Evolutionary conservation across 148 eudicot genomes (phyloP), one percentile per base, ranked within the genome.

Genomic region (Pharnaceum exiguum): DNA sequence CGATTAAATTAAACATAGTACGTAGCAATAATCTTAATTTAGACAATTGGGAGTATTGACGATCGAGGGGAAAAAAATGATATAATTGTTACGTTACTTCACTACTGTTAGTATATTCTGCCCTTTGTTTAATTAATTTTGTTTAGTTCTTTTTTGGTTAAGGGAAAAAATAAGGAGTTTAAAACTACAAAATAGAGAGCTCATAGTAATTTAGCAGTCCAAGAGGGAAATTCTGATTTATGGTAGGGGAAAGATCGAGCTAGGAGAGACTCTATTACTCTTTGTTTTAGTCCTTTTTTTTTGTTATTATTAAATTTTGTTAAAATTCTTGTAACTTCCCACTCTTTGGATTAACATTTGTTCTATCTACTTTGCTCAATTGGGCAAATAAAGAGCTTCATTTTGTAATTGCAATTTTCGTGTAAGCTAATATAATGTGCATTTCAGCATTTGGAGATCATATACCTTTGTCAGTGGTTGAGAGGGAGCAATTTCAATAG

Each of bases 331-430:
- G n/a, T n/a, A n/a, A n/a, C n/a, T 22, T 46, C 2, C 13, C 10
- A 30, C 2, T n/a, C 25, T 32, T 35, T 9, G n/a, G 19, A 22
- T 39, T 57, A 49, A 48, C 57, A 55, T 47, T 69, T 55, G 38
- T 51, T 69, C 25, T 45, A 46, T 11, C 46, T 31, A 37, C 4
- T 27, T 56, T 48, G 63, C 59, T 52, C 35, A 32, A 63, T 55
- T 70, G 19, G 63, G 63, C 68, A 56, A 63, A 57, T 48, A 21
- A 48, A 62, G 62, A 46, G 19, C 31, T 57, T 17, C 3, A 18
- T 22, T 68, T 57, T 65, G 37, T 38, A 50, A 49, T 49, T 31
- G 38, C 24, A 67, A 53, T 35, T n/a, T n/a, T n/a, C n/a, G n/a
- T n/a, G n/a, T 57, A 65, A 55, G 54, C n/a, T 52, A 15, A 63